These are phyloP conservation scores for Termitomyces sp. DNA, from an alignment of 768 basidiomycete species.

Conservation along the genomic window DNA sequence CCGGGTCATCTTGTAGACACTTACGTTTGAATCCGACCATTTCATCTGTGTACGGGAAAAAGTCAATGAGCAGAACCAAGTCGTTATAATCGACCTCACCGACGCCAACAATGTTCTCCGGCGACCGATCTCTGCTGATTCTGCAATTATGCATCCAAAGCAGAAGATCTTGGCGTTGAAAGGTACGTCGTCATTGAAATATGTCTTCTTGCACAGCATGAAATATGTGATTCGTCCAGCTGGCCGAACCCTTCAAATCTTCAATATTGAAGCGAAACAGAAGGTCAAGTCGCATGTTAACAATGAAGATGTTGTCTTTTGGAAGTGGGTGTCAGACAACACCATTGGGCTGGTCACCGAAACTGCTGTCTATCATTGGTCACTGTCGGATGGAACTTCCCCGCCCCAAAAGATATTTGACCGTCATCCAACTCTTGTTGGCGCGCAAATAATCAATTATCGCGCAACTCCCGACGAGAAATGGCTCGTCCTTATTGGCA, in stretches of 20 bases:
- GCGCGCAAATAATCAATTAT: slow-evolving; percentile 98
- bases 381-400: slow-evolving; percentile 66
- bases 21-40: slow-evolving; percentile 96
- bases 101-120: slow-evolving; percentile 97
- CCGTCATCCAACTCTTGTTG: slow-evolving; percentile 89
- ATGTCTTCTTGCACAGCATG: slow-evolving; percentile 6
- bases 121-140: slow-evolving; percentile 95
- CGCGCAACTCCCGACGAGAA: slow-evolving; percentile 89
- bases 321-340: slow-evolving; percentile 95
- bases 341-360: slow-evolving; percentile 96
- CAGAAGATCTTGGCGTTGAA: slow-evolving; percentile 97
- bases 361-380: slow-evolving; percentile 89
- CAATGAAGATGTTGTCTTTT: slow-evolving; percentile 93
- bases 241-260: slow-evolving; percentile 90
- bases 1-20: slow-evolving; percentile 42
- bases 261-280: slow-evolving; percentile 96
- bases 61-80: slow-evolving; percentile 91
- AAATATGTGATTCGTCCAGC: slow-evolving; percentile 50
- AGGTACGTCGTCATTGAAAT: slow-evolving; percentile 44
- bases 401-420: slow-evolving; percentile 92
- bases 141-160: slow-evolving; percentile 96
- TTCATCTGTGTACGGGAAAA: slow-evolving; percentile 98
- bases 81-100: slow-evolving; percentile 96
- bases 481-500: slow-evolving; percentile 96
- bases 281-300: slow-evolving; percentile 96